phyloP scores from a whole-genome alignment of 202 grass and related monocot genomes.

The Eragrostis tef region DNA sequence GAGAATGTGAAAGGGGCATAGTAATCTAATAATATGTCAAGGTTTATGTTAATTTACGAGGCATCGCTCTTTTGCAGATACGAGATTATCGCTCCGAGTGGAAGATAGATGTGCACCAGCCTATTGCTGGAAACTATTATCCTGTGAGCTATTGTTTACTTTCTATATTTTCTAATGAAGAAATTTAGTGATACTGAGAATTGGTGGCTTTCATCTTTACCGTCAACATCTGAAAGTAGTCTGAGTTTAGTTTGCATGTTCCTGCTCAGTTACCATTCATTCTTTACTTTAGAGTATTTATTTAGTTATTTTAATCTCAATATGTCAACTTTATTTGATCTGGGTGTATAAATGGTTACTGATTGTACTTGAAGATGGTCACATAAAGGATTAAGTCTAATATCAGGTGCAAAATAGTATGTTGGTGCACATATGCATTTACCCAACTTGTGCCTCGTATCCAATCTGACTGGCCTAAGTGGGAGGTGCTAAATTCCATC shows the following conservation, averaged over 20 bases:
- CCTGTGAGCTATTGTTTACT: constrained; percentile 64
- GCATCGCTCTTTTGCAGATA: constrained; percentile 59
- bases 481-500: too few species aligned
- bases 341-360: constrained; percentile 4
- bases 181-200: constrained; percentile 33
- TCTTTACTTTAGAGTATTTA: background rate
- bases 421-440: too few species aligned
- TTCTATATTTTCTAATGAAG: constrained; percentile 23
- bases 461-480: too few species aligned
- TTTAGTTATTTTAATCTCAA: background rate
- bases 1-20: background rate
- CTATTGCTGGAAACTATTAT: constrained; percentile 96
- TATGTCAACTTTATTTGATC: background rate
- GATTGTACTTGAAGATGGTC: constrained; percentile 21
- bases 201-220: constrained; percentile 10
- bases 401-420: too few species aligned
- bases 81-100: constrained; percentile 88
- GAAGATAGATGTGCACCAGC: constrained; percentile 89
- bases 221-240: background rate
- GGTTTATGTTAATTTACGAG: constrained; percentile 10
- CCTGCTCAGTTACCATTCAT: background rate
- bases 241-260: background rate
- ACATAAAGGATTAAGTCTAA: background rate
- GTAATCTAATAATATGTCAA: background rate
- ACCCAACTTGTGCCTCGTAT: too few species aligned